phyloP scores from a whole-genome alignment of 2,329 filamentous ascomycete genomes.

The Hortaea werneckii region DNA sequence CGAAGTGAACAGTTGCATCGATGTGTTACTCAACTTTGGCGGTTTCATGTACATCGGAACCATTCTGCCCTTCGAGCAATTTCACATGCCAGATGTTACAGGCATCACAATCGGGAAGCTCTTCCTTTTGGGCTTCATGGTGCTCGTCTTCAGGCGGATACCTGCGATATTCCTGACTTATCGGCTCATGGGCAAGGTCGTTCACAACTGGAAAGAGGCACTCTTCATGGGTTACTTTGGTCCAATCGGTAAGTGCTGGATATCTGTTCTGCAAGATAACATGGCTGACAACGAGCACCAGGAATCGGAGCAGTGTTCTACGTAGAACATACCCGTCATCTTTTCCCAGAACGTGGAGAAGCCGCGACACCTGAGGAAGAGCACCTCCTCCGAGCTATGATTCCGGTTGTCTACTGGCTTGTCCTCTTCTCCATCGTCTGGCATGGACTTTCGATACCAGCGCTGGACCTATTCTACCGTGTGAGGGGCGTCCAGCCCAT shows the following conservation, averaged over 20 bases:
- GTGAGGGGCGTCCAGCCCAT: conserved; percentile 3
- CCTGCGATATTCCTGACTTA: conserved; percentile 65
- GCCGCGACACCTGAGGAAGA: conserved; percentile 55
- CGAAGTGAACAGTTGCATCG: conserved; percentile 76
- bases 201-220: conserved; percentile 61
- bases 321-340: conserved; percentile 66
- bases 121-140: conserved; percentile 57
- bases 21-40: conserved; percentile 78
- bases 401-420: conserved; percentile 71
- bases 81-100: conserved; percentile 52
- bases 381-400: conserved; percentile 53
- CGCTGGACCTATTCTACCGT: conserved; percentile 4
- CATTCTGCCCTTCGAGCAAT: conserved; percentile 64
- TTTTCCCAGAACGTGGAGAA: conserved; percentile 47
- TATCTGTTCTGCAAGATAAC: no score
- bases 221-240: conserved; percentile 84
- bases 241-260: conserved; percentile 50
- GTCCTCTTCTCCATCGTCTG: conserved; percentile 74
- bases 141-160: conserved; percentile 63
- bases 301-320: conserved; percentile 82
- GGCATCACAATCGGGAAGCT: conserved; percentile 58
- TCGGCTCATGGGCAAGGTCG: conserved; percentile 44
- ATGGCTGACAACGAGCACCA: not conserved
- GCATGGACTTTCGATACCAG: conserved; percentile 67
- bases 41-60: conserved; percentile 85